Conservation (phyloP, 306 rosid species). For the Medicago truncatula region MtrunA17r5.0-ANR NC_053049.1:13297001-13297500, state of each 20-base stretch:
- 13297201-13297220: slow-evolving; percentile 23
- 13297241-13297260: slow-evolving; percentile 78
- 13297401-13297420: slow-evolving; percentile 75
- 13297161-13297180: slow-evolving; percentile 29
- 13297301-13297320: slow-evolving; percentile 66
- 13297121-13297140: slow-evolving; percentile 50
- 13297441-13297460: slow-evolving; percentile 72
- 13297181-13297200: slow-evolving; percentile 27
- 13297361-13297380: slow-evolving; percentile 43
- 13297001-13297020: no score
- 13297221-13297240: slow-evolving; percentile 35
- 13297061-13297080: slow-evolving; percentile 14
- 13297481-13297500: slow-evolving; percentile 56
- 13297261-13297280: slow-evolving; percentile 64
- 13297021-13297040: no score
- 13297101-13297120: slow-evolving; percentile 65
- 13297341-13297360: slow-evolving; percentile 28
- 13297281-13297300: slow-evolving; percentile 72
- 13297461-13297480: slow-evolving; percentile 78
- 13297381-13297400: slow-evolving; percentile 80
- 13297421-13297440: slow-evolving; percentile 86
- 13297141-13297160: slow-evolving; percentile 60
- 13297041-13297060: neutral
- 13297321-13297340: slow-evolving; percentile 29
- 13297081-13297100: slow-evolving; percentile 37